Base-by-base conservation (phyloP, 2,329 filamentous ascomycete genomes). In the Clonostachys byssicola region DNA sequence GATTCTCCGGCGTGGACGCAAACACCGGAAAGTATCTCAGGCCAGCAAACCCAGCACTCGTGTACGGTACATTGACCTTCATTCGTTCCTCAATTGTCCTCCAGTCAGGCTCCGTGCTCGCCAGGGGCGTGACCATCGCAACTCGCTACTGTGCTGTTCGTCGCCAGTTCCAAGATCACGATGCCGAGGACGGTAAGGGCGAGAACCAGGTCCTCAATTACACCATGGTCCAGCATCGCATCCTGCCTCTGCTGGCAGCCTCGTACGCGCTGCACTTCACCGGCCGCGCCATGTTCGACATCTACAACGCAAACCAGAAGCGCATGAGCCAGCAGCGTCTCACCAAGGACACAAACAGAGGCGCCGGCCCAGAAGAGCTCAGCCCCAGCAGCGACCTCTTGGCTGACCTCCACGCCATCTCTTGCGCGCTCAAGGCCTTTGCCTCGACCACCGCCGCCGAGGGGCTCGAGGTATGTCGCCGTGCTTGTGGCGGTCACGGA, bases 201-300 rank as follows among this genome's bases (percentile, higher is more conserved):
- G 88, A 91, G 69, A 89, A 83, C 60, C 84, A 86, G 56, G 88
- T 91, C 2, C 71, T 91, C 30, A 86, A 91, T 71, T 91, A 91
- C 67, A 88, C 86, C 52, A 90, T 89, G 81, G 87, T 91, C 8
- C 86, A 90, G 62, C 79, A 86, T 58, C 80, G 88, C 43, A 72
- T 91, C 3, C 70, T 91, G 18, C 86, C 88, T 2, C 73, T 91
- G 4, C 71, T 92, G 9, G 87, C 87, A 1, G 78, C 86, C 3
- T 87, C 85, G 2, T 91, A 86, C 53, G 87, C 88, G n/a, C 72
- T 91, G 12, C 86, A 89, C 64, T 91, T 90, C 60, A 90, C 88
- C 17, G 87, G 88, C 34, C 81, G 84, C 47, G 79, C 80, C 36
- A 91, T 91, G 87, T 87, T 89, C 74, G 72, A 71, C 5, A 70